These are phyloP conservation scores for Dysphania ambrosioides DNA, from an alignment of 148 eudicot species.

Conservation along the genomic window DNA sequence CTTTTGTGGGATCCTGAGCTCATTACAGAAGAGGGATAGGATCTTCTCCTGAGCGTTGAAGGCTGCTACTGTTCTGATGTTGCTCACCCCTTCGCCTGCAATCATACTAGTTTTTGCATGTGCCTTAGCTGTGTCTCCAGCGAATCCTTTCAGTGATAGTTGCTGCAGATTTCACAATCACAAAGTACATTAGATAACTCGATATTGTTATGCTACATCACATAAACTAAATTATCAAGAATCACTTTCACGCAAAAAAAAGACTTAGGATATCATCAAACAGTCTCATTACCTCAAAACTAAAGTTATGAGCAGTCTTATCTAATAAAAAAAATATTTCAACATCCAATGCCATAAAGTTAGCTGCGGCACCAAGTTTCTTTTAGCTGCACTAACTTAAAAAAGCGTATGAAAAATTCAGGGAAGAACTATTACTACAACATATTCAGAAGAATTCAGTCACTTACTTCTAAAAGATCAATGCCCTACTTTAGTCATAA, in stretches of 20 bases:
- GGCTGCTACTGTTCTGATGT: conserved; percentile 94
- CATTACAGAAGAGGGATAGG: conserved; percentile 68
- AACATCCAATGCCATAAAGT: not conserved
- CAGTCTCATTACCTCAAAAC: not conserved
- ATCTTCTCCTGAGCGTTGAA: conserved; percentile 93
- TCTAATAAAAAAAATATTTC: too few species aligned
- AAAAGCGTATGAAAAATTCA: not conserved
- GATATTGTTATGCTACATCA: not conserved
- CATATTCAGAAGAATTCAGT: not conserved
- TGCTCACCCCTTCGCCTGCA: conserved; percentile 98
- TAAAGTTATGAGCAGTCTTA: too few species aligned
- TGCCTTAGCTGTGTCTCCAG: conserved; percentile 99
- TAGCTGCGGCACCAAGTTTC: not conserved
- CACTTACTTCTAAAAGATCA: not conserved
- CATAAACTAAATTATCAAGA: too few species aligned
- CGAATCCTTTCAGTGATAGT: conserved; percentile 95
- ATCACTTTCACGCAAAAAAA: too few species aligned
- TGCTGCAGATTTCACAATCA: conserved; percentile 51
- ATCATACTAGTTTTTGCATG: conserved; percentile 99
- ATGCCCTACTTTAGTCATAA: not conserved
- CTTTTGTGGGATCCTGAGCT: conserved; percentile 68
- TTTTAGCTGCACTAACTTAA: not conserved
- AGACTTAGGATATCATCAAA: not conserved
- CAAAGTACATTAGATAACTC: not conserved
- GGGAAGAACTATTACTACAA: not conserved